Conservation (phyloP, 768 basidiomycete genomes). For the Naganishia onofrii region DNA sequence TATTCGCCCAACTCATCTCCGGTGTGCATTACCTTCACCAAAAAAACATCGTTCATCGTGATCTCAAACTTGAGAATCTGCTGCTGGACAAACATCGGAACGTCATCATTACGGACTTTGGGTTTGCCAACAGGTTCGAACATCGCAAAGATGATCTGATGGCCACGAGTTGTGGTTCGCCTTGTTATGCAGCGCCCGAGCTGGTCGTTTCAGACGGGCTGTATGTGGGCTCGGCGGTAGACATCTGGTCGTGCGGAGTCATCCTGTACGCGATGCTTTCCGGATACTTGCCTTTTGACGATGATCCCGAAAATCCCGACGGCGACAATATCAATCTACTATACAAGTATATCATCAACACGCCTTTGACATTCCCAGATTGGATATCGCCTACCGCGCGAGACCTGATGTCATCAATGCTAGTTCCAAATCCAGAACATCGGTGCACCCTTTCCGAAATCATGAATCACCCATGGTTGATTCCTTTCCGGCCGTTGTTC, state of each 20-base stretch:
- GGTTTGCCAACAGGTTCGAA: slow-evolving; percentile 96
- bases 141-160: slow-evolving; percentile 89
- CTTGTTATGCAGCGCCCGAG: slow-evolving; percentile 97
- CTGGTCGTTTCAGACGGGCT: slow-evolving; percentile 95
- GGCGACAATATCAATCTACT: slow-evolving; percentile 98
- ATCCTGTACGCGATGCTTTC: slow-evolving; percentile 98
- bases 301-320: slow-evolving; percentile 96
- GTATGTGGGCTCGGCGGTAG: slow-evolving; percentile 94
- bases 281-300: slow-evolving; percentile 92
- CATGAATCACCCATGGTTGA: slow-evolving; percentile 86
- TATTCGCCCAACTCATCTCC: slow-evolving; percentile 96
- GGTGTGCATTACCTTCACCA: slow-evolving; percentile 99
- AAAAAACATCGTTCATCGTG: slow-evolving; percentile 98
- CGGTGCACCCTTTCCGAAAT: slow-evolving; percentile 73
- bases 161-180: slow-evolving; percentile 96
- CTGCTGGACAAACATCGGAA: slow-evolving; percentile 95
- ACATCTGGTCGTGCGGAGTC: slow-evolving; percentile 98
- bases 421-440: slow-evolving; percentile 81
- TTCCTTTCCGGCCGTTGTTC: slow-evolving; percentile 65
- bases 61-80: slow-evolving; percentile 97
- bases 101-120: slow-evolving; percentile 99
- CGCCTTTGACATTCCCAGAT: slow-evolving; percentile 93
- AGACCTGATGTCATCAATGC: slow-evolving; percentile 82
- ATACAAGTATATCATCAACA: slow-evolving; percentile 98
- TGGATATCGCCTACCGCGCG: slow-evolving; percentile 81